Evolutionary conservation across 163 green algal genomes (phyloP).

Genomic region (Prototheca cutis): DNA sequence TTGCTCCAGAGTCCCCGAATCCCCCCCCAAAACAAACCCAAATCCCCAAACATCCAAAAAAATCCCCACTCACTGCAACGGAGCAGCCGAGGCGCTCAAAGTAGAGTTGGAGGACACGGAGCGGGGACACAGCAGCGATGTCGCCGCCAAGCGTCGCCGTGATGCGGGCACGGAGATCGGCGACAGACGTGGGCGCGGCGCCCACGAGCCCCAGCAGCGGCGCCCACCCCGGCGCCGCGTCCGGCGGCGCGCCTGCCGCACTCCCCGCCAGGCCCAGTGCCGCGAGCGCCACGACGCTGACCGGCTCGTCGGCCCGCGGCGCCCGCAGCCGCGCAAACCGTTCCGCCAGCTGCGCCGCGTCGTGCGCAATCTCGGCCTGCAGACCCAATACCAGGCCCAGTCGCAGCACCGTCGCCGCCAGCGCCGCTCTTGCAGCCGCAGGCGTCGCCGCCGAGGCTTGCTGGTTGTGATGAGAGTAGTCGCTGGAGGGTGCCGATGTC

Average conservation of each 20-base stretch:
- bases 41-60: not conserved
- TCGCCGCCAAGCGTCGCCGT: constrained; percentile 30
- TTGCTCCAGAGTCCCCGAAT: too few species aligned
- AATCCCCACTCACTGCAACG: constrained; percentile 11
- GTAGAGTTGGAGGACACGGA: constrained; percentile 68
- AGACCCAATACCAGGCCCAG: constrained; percentile 31
- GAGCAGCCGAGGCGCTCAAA: constrained; percentile 55
- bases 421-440: not conserved
- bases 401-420: not conserved
- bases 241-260: not conserved
- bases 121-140: constrained; percentile 49
- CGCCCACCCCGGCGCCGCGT: constrained; percentile 3
- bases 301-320: not conserved
- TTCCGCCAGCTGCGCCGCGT: constrained; percentile 65
- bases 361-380: constrained; percentile 52
- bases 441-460: not conserved
- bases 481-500: not conserved
- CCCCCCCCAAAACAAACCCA: not conserved
- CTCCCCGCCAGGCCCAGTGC: constrained; percentile 7
- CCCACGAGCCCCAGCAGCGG: constrained; percentile 9
- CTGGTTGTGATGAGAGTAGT: not conserved
- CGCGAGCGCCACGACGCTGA: constrained; percentile 10
- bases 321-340: constrained; percentile 24
- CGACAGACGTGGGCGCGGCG: constrained; percentile 9
- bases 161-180: constrained; percentile 12